Conservation (phyloP, 202 grass and related monocot genomes). For the Brachypodium distachyon region DNA sequence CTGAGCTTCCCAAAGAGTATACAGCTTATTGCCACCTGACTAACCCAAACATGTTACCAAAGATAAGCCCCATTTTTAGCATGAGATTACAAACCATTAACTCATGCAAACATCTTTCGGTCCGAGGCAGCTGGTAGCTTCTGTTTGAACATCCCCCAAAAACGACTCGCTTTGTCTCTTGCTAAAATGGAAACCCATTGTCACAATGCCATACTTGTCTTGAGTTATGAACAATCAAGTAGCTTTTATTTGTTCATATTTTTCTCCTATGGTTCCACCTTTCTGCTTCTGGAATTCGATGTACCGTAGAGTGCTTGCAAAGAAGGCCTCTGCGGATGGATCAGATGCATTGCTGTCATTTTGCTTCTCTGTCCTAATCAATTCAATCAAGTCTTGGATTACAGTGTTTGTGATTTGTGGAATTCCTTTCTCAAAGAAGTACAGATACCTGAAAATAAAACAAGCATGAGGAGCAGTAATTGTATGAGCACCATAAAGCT, state of each 20-base stretch:
- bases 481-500: slow-evolving; percentile 6
- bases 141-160: slow-evolving; percentile 22
- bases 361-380: slow-evolving; percentile 85
- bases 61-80: not conserved
- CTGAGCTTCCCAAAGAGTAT: slow-evolving; percentile 22
- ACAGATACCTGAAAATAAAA: slow-evolving; percentile 69
- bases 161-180: not conserved
- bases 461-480: not conserved
- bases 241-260: slow-evolving; percentile 85
- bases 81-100: slow-evolving; percentile 30
- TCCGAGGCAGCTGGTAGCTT: not conserved
- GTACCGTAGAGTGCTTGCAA: slow-evolving; percentile 85
- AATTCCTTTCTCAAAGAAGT: slow-evolving; percentile 99
- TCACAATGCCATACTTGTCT: not conserved
- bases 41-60: slow-evolving; percentile 6
- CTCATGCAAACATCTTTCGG: slow-evolving; percentile 13
- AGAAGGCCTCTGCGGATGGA: slow-evolving; percentile 73
- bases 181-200: slow-evolving; percentile 16
- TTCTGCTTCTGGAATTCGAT: slow-evolving; percentile 98
- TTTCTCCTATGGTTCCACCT: slow-evolving; percentile 78
- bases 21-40: slow-evolving; percentile 38
- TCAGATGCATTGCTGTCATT: slow-evolving; percentile 48
- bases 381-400: slow-evolving; percentile 88
- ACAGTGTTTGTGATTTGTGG: slow-evolving; percentile 80
- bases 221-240: slow-evolving; percentile 27